Evolutionary conservation across 306 rosid genomes (phyloP).

Genomic region (Cicer bijugum): DNA sequence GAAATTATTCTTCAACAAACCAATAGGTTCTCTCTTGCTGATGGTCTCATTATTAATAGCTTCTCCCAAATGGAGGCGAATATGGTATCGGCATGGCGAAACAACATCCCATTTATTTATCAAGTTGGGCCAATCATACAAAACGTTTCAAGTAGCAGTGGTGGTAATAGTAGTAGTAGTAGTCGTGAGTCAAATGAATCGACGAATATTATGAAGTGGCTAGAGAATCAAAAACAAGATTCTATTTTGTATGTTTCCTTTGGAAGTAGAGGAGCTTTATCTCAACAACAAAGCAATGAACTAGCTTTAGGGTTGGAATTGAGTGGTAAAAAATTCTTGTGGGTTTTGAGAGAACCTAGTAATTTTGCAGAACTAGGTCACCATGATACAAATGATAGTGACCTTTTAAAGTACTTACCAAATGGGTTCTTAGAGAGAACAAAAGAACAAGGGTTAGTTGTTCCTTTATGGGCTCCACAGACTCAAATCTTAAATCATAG

Average conservation of each 20-base stretch:
- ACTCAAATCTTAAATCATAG: slow-evolving; percentile 16
- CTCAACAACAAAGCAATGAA: slow-evolving; percentile 23
- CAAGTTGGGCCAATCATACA: not conserved
- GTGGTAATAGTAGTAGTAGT: not conserved
- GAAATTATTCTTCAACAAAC: not conserved
- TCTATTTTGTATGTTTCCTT: slow-evolving; percentile 32
- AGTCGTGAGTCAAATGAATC: not conserved
- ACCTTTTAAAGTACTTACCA: slow-evolving; percentile 10
- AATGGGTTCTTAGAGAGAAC: slow-evolving; percentile 35
- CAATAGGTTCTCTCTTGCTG: not conserved
- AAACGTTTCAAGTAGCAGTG: not conserved
- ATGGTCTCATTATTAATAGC: not conserved
- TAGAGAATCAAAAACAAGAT: not conserved
- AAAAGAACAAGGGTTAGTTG: slow-evolving; percentile 29
- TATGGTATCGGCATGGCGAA: too few relatives aligned
- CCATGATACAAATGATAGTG: not conserved
- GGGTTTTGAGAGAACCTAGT: slow-evolving; percentile 38
- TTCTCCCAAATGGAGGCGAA: not conserved
- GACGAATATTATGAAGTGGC: not conserved
- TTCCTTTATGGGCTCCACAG: slow-evolving; percentile 43
- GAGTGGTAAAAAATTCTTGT: slow-evolving; percentile 31
- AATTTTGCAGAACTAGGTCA: slow-evolving; percentile 2
- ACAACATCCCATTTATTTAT: too few relatives aligned
- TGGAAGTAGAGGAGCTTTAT: slow-evolving; percentile 34
- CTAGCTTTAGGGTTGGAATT: slow-evolving; percentile 34